Base-by-base conservation (phyloP, 495 filamentous ascomycete genomes). In the Aspergillus sparsus region DNA sequence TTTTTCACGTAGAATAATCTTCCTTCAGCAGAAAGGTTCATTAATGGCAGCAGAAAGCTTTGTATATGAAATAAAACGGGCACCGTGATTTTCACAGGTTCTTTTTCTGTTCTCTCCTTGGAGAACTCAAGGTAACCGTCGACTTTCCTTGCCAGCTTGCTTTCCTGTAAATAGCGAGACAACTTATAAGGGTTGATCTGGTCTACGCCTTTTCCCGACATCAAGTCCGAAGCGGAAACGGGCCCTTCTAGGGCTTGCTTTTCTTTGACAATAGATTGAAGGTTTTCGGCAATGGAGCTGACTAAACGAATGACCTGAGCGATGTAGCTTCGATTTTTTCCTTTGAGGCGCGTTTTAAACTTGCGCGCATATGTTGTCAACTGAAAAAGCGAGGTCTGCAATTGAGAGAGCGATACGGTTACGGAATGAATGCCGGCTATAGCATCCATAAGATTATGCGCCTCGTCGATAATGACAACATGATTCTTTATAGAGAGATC, bases 401-500 rank as follows among this genome's bases (percentile, higher is more conserved):
- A 73, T 62, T 97, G 92, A 21, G 68, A 70, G 6, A 93, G 77
- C 9, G 86, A 84, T 31, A 98, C 81, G 41, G 87, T 83, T 5
- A 90, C 83, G 1, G 94, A 95, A 68, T 98, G 85, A 53, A 97
- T 93, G 21, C 85, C 87, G 1, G 90, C 83, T 46, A 98, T 92
- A 2, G 93, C 90, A 71, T 97, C 92, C 86, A 97, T 97, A 34
- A 98, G 82, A 69, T 98, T 98, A 68, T 98, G 94, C 1, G 95
- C 94, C 76, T 98, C 94, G 66, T 98, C 94, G 62, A 98, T 90
- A 45, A 98, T 89, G 21, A 98, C 83, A 2, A 98, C 80, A 70
- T 97, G 93, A 7, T 85, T 88, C 64, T 93, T 92, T 9, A 98
- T 73, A 33, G 89, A 94, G 18, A 98, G 82, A 35, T 86, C 85